phyloP scores from a whole-genome alignment of 2,329 filamentous ascomycete species.

The Sporothrix globosa region DNA sequence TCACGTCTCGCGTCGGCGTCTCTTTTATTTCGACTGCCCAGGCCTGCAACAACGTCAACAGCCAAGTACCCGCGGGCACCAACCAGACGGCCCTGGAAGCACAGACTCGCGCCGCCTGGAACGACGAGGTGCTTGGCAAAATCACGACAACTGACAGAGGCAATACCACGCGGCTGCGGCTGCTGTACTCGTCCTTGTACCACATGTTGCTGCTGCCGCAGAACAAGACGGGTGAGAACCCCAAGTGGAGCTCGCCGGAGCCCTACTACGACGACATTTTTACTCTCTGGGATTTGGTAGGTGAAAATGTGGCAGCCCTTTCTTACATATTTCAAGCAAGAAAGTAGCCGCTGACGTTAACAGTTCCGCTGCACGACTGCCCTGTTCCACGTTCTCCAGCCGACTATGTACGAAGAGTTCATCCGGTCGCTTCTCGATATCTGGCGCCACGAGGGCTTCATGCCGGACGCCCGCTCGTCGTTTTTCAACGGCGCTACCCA shows the following conservation, averaged over 20 bases:
- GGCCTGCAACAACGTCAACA: constrained; percentile 55
- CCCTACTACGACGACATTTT: constrained; percentile 74
- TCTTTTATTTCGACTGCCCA: constrained; percentile 67
- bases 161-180: constrained; percentile 56
- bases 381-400: constrained; percentile 67
- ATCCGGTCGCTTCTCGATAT: constrained; percentile 70
- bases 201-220: constrained; percentile 71
- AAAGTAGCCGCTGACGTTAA: constrained; percentile 34
- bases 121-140: constrained; percentile 58
- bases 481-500: constrained; percentile 71
- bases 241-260: constrained; percentile 64
- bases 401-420: constrained; percentile 64
- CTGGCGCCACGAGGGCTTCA: constrained; percentile 65
- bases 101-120: constrained; percentile 54
- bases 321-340: no score
- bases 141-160: constrained; percentile 61
- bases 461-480: constrained; percentile 68
- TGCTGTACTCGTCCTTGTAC: constrained; percentile 70
- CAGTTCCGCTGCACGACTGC: constrained; percentile 65
- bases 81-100: constrained; percentile 52
- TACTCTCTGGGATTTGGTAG: constrained; percentile 64
- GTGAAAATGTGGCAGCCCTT: constrained; percentile 23
- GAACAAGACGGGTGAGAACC: constrained; percentile 72
- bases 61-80: constrained; percentile 56
- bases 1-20: constrained; percentile 65